Evolutionary conservation across 179 eudicot genomes (phyloP).

Genomic region (Kewa caespitosa): DNA sequence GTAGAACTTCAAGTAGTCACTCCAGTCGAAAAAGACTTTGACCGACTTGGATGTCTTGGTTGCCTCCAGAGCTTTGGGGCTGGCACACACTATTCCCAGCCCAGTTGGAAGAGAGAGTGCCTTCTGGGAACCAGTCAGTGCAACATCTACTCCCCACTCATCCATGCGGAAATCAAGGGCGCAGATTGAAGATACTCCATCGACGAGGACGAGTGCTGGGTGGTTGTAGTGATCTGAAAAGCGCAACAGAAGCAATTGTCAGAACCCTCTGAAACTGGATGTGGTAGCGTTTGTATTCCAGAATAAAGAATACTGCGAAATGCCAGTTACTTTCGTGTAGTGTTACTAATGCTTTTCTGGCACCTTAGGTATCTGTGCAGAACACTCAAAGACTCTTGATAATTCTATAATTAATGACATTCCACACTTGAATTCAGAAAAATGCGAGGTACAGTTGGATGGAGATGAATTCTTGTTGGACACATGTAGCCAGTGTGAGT

Average conservation of each 20-base stretch:
- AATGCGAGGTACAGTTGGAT: too few relatives aligned
- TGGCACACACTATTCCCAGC: constrained; percentile 84
- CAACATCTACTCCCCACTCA: constrained; percentile 98
- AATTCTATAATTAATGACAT: too few relatives aligned
- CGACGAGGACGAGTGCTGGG: constrained; percentile 91
- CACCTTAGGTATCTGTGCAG: too few relatives aligned
- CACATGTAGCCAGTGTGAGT: too few relatives aligned
- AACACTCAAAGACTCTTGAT: too few relatives aligned
- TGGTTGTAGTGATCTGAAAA: constrained; percentile 90
- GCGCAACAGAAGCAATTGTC: not conserved
- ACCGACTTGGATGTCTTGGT: constrained; percentile 82
- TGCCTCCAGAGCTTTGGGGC: constrained; percentile 92
- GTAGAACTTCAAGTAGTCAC: constrained; percentile 91
- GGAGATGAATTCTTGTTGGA: too few relatives aligned
- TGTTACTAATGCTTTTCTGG: too few relatives aligned
- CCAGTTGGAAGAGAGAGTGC: constrained; percentile 99
- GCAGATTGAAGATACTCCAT: constrained; percentile 96
- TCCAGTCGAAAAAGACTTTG: constrained; percentile 96
- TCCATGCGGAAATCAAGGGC: constrained; percentile 98
- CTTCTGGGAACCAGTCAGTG: constrained; percentile 97
- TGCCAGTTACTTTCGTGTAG: too few relatives aligned
- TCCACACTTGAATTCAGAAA: too few relatives aligned
- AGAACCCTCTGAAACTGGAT: constrained; percentile 4
- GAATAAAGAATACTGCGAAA: not conserved
- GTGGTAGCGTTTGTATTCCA: not conserved